Base-by-base conservation (phyloP, 2,329 filamentous ascomycete species). In the Beauveria caledonica region DNA sequence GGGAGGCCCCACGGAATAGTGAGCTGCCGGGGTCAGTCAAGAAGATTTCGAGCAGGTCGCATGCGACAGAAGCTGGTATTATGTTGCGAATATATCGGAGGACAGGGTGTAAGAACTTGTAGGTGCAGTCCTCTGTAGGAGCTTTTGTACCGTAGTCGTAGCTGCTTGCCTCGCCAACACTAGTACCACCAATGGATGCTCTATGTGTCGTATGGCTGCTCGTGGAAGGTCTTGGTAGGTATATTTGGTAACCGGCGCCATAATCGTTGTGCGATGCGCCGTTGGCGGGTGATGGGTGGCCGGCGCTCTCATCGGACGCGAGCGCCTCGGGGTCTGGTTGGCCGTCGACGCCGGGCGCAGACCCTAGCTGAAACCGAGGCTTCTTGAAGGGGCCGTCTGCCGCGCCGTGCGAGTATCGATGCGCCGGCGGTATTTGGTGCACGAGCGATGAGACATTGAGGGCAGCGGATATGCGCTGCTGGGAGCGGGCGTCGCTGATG, bases 11-110 rank as follows among this genome's bases (percentile, higher is more conserved):
- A 15, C 74, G 72, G 61, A 78, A 77, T 0, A 77, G 67, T 3
- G 75, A 76, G 58, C 71, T 76, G 3, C 74, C 75, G 0, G 76
- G 73, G 27, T 78, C 76, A 11, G 73, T 74, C 61, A 81, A 73
- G 63, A 77, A 81, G 1, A 78, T 72, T 53, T 80, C 78, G 2
- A 81, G 69, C 13, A 81, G 71, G 27, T 80, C 74, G 56, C 75
- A 78, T 0, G 78, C 78, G 2, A 78, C 68, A 2, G 72, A 71
- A 2, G 72, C 69, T 2, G 73, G 69, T 46, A 80, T 69, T 50
- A 77, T 73, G 48, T 71, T 69, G 23, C 70, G 62, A 5, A 79
- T 67, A 33, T 71, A 71, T 0, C 74, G 75, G 19, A 79, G 63
- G 1, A 80, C 65, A 0, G 74, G 72, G 5, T 74, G 68, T 1